Conservation (phyloP, 495 filamentous ascomycete genomes). For the Penicillium bialowiezense region DNA sequence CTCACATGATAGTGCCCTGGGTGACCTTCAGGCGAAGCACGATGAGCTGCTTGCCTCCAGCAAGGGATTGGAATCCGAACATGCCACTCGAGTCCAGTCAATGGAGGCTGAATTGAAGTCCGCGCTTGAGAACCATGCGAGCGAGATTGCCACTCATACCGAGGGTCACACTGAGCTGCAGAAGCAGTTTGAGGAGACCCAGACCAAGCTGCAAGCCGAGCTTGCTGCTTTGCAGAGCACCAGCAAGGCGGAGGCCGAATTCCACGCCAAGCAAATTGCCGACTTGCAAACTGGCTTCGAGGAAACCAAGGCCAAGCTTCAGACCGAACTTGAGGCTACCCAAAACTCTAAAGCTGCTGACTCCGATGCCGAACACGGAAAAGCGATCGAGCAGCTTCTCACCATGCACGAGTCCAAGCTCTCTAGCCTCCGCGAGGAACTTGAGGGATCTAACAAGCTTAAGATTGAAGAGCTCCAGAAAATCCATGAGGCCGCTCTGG, state of each 20-base stretch:
- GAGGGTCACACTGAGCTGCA: slow-evolving; percentile 35
- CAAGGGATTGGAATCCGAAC: slow-evolving; percentile 32
- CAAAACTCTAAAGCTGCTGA: slow-evolving; percentile 34
- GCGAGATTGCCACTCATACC: slow-evolving; percentile 30
- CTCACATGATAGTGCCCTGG: slow-evolving; percentile 30
- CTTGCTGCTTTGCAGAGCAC: slow-evolving; percentile 22
- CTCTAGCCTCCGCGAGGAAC: slow-evolving; percentile 31
- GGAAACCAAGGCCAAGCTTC: slow-evolving; percentile 30
- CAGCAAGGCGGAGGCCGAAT: slow-evolving; percentile 24
- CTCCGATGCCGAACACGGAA: slow-evolving; percentile 41
- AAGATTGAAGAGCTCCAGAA: slow-evolving; percentile 41
- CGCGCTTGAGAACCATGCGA: slow-evolving; percentile 28
- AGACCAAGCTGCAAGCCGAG: slow-evolving; percentile 29
- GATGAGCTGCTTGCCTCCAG: slow-evolving; percentile 35
- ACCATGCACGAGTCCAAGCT: slow-evolving; percentile 43
- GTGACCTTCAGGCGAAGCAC: slow-evolving; percentile 39
- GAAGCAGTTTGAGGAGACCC: slow-evolving; percentile 31
- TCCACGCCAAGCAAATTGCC: slow-evolving; percentile 21
- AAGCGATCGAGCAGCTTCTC: slow-evolving; percentile 46
- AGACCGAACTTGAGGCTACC: slow-evolving; percentile 31
- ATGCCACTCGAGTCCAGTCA: slow-evolving; percentile 30
- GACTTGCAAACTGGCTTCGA: slow-evolving; percentile 3
- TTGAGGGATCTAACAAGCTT: slow-evolving; percentile 35
- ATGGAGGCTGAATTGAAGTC: slow-evolving; percentile 39
- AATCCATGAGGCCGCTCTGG: slow-evolving; percentile 34